Percentiles rank a stretch among this genome's conserved stretches.
Evolutionary conservation across 805 yeast species (phyloP).

Genomic region (Candida parachauliodes): DNA sequence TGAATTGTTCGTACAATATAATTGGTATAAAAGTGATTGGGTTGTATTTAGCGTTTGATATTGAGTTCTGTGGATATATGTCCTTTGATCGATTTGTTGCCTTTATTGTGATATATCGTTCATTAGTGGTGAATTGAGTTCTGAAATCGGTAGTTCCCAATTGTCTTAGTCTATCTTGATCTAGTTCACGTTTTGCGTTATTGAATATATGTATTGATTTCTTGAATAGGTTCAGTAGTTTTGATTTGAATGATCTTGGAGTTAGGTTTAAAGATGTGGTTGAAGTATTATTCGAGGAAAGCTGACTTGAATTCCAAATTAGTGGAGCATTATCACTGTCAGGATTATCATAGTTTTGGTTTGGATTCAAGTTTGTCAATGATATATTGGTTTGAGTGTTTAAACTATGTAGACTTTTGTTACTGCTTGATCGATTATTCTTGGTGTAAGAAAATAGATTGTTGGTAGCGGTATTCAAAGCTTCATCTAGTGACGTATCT

Average conservation of each 20-base stretch:
- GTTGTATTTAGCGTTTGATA: conserved; percentile 92
- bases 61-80: conserved; percentile 62
- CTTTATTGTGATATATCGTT: conserved; percentile 40
- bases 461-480: conserved; percentile 50
- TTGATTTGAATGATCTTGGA: conserved; percentile 11
- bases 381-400: conserved; percentile 29
- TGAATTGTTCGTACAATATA: conserved; percentile 91
- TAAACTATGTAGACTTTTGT: conserved; percentile 8
- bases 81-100: conserved; percentile 22
- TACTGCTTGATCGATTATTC: conserved; percentile 21
- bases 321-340: conserved; percentile 33
- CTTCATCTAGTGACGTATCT: conserved; percentile 64
- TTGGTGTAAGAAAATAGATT: conserved; percentile 28
- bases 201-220: conserved; percentile 17
- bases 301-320: conserved; percentile 16
- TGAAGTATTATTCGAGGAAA: conserved; percentile 19
- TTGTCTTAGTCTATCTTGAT: conserved; percentile 19
- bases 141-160: conserved; percentile 17
- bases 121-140: conserved; percentile 15
- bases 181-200: conserved; percentile 23
- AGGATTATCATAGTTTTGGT: conserved; percentile 22
- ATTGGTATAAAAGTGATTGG: conserved; percentile 85
- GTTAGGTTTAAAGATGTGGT: conserved; percentile 14
- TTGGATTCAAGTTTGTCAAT: conserved; percentile 17
- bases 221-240: conserved; percentile 10